Conservation (phyloP, 2,329 filamentous ascomycete species). For the Epichloe gansuensis region DNA sequence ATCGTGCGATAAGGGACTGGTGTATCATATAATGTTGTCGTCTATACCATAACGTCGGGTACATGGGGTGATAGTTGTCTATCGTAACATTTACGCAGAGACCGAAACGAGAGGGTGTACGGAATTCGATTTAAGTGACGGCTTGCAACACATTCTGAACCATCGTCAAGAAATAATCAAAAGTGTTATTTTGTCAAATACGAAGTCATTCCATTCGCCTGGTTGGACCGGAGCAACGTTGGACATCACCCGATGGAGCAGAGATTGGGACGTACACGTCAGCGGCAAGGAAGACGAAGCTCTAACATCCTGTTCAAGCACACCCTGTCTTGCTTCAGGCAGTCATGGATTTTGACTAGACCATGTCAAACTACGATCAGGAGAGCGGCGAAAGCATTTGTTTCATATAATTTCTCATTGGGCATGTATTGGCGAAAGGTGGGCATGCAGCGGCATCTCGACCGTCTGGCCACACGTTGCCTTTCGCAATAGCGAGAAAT, state of each 20-base stretch:
- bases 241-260: background rate
- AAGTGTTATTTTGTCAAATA: background rate
- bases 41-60: background rate
- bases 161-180: background rate
- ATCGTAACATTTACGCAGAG: background rate
- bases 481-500: background rate
- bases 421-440: background rate
- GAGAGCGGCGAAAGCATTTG: background rate
- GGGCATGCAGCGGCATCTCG: background rate
- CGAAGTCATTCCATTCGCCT: background rate
- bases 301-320: background rate
- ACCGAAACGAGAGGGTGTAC: background rate
- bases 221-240: background rate
- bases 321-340: background rate
- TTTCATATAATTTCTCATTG: slow-evolving; percentile 1
- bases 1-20: slow-evolving; percentile 27
- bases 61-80: background rate
- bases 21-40: too few relatives aligned
- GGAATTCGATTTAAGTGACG: background rate
- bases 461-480: background rate
- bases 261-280: background rate
- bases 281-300: slow-evolving; percentile 1
- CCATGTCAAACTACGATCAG: background rate
- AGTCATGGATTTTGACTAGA: background rate
- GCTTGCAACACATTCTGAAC: background rate